These are phyloP conservation scores for Colletotrichum euphorbiae DNA, from an alignment of 2,329 filamentous ascomycete species.

Conservation along the genomic window DNA sequence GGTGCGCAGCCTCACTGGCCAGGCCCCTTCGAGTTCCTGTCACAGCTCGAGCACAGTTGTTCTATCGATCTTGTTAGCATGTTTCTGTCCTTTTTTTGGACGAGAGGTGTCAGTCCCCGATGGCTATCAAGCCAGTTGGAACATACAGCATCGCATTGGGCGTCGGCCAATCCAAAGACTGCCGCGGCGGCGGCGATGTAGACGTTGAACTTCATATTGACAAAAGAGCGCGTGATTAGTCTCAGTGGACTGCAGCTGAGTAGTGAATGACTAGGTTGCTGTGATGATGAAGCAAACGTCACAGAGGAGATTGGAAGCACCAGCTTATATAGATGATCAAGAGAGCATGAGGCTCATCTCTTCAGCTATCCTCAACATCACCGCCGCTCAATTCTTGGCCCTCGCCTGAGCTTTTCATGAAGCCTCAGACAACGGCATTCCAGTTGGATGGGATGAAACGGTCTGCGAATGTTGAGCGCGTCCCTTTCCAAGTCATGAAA, in stretches of 20 bases:
- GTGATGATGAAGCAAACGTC: not conserved
- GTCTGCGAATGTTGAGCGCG: not conserved
- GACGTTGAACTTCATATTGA: constrained; percentile 14
- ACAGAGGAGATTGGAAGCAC: not conserved
- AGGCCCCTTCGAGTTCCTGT: constrained; percentile 17
- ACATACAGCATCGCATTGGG: constrained; percentile 26
- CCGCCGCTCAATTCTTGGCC: not conserved
- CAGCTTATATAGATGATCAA: constrained; percentile 1
- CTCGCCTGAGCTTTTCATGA: not conserved
- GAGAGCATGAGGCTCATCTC: no score
- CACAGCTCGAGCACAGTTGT: constrained; percentile 27
- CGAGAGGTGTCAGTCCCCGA: no score
- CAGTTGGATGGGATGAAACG: constrained; percentile 7
- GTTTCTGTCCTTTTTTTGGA: no score
- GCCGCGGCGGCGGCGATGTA: constrained; percentile 6
- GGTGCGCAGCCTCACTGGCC: not conserved
- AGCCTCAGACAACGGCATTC: constrained; percentile 7
- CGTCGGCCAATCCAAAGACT: constrained; percentile 16
- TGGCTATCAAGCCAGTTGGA: no score
- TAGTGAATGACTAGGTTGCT: constrained; percentile 16
- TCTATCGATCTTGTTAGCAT: not conserved
- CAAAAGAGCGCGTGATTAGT: not conserved
- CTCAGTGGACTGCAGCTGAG: not conserved
- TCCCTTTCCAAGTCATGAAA: not conserved
- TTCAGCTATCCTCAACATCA: not conserved